Conservation (phyloP, 768 basidiomycete species). For the Kwoniella pini region DNA sequence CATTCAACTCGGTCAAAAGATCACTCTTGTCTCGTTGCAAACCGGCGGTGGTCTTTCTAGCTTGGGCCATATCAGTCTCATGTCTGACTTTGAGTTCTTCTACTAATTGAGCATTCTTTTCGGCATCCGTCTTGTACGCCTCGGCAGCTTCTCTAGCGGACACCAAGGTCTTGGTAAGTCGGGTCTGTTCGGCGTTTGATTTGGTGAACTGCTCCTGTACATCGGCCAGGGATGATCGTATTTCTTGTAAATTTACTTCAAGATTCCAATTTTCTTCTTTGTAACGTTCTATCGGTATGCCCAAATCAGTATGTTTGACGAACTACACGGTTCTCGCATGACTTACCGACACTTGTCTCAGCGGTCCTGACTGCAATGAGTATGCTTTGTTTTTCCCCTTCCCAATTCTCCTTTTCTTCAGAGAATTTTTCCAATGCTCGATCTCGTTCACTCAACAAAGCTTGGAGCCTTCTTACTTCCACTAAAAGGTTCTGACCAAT, state of each 20-base stretch:
- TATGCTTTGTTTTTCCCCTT: conserved; percentile 73
- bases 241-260: conserved; percentile 86
- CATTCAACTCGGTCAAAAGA: conserved; percentile 76
- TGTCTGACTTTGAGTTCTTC: conserved; percentile 84
- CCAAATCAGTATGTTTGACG: conserved; percentile 10
- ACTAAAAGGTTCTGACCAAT: conserved; percentile 89
- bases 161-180: conserved; percentile 72
- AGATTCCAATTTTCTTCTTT: conserved; percentile 99
- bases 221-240: conserved; percentile 69
- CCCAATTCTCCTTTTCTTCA: conserved; percentile 87
- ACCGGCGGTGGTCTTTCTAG: conserved; percentile 80
- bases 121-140: conserved; percentile 80
- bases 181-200: conserved; percentile 78
- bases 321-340: too few relatives aligned
- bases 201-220: conserved; percentile 68
- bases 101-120: conserved; percentile 65
- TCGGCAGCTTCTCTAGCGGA: conserved; percentile 73
- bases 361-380: conserved; percentile 72
- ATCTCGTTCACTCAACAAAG: conserved; percentile 85
- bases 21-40: conserved; percentile 91
- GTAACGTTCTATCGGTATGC: conserved; percentile 69
- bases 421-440: conserved; percentile 87
- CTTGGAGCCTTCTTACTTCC: conserved; percentile 88
- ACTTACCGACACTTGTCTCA: conserved; percentile 75
- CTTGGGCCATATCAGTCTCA: conserved; percentile 90